These are phyloP conservation scores for Lactarius vividus DNA, from an alignment of 768 basidiomycete genomes.

Conservation along the genomic window DNA sequence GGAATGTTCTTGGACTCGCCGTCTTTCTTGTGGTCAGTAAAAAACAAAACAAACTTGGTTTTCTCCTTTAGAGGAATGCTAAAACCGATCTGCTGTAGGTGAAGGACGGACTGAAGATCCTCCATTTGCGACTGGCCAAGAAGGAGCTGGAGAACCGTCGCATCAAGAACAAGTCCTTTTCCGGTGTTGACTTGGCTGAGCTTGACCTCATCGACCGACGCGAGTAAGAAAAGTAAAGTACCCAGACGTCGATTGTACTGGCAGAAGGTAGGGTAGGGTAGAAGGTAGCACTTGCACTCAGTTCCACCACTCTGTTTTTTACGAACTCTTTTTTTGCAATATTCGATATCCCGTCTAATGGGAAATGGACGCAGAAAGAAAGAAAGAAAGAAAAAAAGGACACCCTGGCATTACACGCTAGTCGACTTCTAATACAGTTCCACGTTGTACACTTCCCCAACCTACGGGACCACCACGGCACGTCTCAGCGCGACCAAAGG, in stretches of 20 bases:
- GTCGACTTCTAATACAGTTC: constrained; percentile 79
- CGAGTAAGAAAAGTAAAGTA: background rate
- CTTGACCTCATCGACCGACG: constrained; percentile 54
- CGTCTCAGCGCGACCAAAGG: background rate
- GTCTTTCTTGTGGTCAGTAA: constrained; percentile 58
- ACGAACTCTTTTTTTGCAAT: background rate
- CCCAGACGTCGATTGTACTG: background rate
- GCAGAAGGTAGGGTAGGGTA: too few relatives aligned
- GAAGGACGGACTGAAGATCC: constrained; percentile 64
- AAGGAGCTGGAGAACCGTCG: constrained; percentile 66
- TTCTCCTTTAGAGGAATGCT: background rate
- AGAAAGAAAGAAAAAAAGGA: background rate
- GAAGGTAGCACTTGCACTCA: too few relatives aligned
- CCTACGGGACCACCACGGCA: constrained; percentile 36
- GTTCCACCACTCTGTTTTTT: background rate
- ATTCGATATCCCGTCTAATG: background rate
- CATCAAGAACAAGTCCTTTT: constrained; percentile 68
- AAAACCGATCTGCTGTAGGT: constrained; percentile 40
- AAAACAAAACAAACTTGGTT: too few relatives aligned
- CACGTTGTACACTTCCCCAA: constrained; percentile 82
- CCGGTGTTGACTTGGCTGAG: constrained; percentile 63
- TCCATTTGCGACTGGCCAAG: constrained; percentile 68
- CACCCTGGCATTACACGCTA: constrained; percentile 30
- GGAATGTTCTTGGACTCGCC: constrained; percentile 66
- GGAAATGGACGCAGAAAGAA: too few relatives aligned